These are phyloP conservation scores for Umbilicus rupestris DNA, from an alignment of 164 flowering plant genomes.

Conservation along the genomic window DNA sequence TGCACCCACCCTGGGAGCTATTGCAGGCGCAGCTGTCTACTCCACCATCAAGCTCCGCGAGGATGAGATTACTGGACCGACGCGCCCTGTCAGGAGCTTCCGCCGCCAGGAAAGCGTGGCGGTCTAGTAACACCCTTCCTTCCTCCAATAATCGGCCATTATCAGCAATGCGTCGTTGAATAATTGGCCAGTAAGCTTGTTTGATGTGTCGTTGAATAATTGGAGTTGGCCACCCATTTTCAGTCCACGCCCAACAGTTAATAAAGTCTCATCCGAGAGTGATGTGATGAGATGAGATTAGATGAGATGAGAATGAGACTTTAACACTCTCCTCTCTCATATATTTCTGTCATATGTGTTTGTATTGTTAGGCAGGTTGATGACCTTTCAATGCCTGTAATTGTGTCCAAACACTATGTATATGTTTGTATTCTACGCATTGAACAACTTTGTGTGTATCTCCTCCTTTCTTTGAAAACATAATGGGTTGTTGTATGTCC, in stretches of 20 bases:
- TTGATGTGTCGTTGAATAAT: not conserved
- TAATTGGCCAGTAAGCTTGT: not conserved
- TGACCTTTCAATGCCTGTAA: not conserved
- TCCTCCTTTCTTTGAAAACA: not conserved
- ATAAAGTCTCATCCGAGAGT: constrained; percentile 2
- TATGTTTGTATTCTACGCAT: not conserved
- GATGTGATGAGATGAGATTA: not conserved
- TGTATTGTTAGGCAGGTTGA: not conserved
- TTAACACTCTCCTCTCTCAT: not conserved
- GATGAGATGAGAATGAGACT: not conserved
- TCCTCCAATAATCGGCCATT: too few relatives aligned
- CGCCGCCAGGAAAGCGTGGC: constrained; percentile 37
- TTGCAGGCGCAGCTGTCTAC: constrained; percentile 59
- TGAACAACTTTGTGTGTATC: not conserved
- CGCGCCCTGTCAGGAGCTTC: constrained; percentile 61
- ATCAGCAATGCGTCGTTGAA: too few relatives aligned
- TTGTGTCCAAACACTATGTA: not conserved
- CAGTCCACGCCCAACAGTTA: constrained; percentile 6
- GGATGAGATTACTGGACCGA: constrained; percentile 27
- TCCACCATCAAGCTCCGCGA: constrained; percentile 50
- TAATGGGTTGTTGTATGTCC: too few relatives aligned
- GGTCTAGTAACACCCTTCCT: not conserved
- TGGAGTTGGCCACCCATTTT: not conserved
- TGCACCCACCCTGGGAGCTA: constrained; percentile 71
- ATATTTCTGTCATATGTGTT: not conserved